Evolutionary conservation across 345 rosid genomes (phyloP), one percentile per base, ranked within the genome.

Genomic region (Lepidium africanum): DNA sequence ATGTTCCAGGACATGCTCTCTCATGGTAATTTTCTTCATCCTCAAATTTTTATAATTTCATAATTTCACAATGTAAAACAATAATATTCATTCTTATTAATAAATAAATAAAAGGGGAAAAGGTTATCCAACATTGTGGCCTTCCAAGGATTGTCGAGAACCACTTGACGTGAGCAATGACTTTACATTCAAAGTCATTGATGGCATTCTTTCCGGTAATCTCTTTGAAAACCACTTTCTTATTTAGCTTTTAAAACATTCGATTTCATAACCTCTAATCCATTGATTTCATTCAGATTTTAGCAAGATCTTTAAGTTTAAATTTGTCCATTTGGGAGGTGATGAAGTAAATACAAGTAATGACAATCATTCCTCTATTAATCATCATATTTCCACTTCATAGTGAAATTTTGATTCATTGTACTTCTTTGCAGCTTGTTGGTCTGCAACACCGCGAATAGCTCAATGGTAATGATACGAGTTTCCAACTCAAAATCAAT

Each of bases 261-360:
- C 27, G 2, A 12, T 43, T 49, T 37, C 38, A 2, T 3, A 12
- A 49, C 8, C 27, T 25, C 3, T 63, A 47, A 27, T 47, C 52
- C 27, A 16, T 27, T 3, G 40, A 7, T n/a, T 2, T 40, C 35
- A 55, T 74, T 69, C 84, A 84, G 88, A 82, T 70, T 84, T 88
- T 77, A 88, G 91, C 73, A 88, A 86, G 85, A 73, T 88, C 79
- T 88, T 88, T 54, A 81, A 84, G 70, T 88, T 77, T 78, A 86
- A 76, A 75, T 86, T 86, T 45, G 77, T 86, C 39, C 95, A 88
- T 65, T 76, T 88, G 86, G 95, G 95, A 58, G 95, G 95, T n/a
- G 95, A 88, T 55, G 95, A 88, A 80, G 95, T 88, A 35, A 38
- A 86, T 50, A 80, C 91, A 74, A 76, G 95, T 88, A 80, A 81